A percentile compares a stretch with the other conserved stretches of the same genome.
Conservation (phyloP, 2,329 filamentous ascomycete genomes). For the Emergomyces orientalis region DNA sequence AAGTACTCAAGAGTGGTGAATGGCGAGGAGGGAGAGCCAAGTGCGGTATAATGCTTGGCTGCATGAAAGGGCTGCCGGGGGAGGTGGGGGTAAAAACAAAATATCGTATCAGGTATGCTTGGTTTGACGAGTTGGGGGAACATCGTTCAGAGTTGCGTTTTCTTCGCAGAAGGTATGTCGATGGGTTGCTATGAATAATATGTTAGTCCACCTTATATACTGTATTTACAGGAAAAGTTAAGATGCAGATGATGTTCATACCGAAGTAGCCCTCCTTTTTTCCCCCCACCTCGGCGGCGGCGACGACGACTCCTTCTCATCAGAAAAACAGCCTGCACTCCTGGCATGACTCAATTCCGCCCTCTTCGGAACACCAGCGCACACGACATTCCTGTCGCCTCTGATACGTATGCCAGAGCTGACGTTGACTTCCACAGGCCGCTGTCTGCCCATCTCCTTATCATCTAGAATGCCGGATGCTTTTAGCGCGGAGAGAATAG, state of each 20-base stretch:
- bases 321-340: background rate
- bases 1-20: background rate
- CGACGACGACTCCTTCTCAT: background rate
- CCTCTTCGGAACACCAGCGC: slow-evolving; percentile 8
- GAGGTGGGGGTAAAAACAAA: background rate
- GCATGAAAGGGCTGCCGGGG: background rate
- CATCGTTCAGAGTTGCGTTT: background rate
- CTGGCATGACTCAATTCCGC: background rate
- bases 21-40: background rate
- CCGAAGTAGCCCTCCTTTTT: slow-evolving; percentile 21
- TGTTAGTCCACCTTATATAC: background rate
- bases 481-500: slow-evolving; percentile 20
- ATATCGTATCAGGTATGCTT: background rate
- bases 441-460: slow-evolving; percentile 11
- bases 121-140: background rate
- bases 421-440: slow-evolving; percentile 21
- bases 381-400: slow-evolving; percentile 23
- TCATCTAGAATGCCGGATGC: slow-evolving; percentile 15
- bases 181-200: slow-evolving; percentile 9
- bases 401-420: slow-evolving; percentile 24
- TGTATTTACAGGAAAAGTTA: background rate
- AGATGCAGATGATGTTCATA: slow-evolving; percentile 12
- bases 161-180: slow-evolving; percentile 12
- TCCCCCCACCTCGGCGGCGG: slow-evolving; percentile 4
- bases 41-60: background rate